A percentile compares a stretch with the other conserved stretches of the same genome.
These are phyloP conservation scores for Cyberlindnera japonica DNA, from an alignment of 805 yeast genomes.

Conservation along the genomic window DNA sequence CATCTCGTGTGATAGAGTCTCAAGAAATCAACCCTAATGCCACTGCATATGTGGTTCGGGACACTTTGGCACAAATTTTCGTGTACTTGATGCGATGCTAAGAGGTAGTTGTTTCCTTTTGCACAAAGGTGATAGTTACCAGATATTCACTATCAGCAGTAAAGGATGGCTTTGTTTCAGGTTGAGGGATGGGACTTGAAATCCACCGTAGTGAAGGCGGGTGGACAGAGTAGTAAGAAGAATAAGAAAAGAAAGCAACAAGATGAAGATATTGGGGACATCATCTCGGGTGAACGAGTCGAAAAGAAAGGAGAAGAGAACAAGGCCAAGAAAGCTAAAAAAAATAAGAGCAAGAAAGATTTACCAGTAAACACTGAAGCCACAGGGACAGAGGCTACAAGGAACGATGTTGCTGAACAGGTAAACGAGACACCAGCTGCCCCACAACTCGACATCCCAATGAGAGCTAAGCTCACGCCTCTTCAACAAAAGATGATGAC, in stretches of 20 bases:
- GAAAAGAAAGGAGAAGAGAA: constrained; percentile 10
- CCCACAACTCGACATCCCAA: constrained; percentile 21
- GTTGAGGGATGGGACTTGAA: constrained; percentile 82
- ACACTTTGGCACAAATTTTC: background rate
- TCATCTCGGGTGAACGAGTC: constrained; percentile 3
- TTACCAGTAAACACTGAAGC: constrained; percentile 6
- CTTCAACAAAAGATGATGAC: constrained; percentile 94
- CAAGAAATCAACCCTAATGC: no score
- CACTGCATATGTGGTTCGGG: background rate
- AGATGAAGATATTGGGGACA: constrained; percentile 4
- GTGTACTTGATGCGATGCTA: background rate
- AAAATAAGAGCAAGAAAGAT: constrained; percentile 6
- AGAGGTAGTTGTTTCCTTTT: background rate
- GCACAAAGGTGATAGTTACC: no score
- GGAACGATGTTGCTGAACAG: constrained; percentile 1
- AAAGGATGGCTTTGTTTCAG: constrained; percentile 62
- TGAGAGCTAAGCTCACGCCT: constrained; percentile 62
- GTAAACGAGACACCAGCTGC: constrained; percentile 12
- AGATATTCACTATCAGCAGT: background rate
- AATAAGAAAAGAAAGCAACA: constrained; percentile 25
- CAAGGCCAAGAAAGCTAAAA: constrained; percentile 10
- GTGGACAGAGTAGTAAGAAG: constrained; percentile 32
- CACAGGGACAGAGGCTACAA: constrained; percentile 1
- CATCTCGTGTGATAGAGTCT: background rate
- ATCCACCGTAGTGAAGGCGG: constrained; percentile 46